These are phyloP conservation scores for Bacterosira constricta DNA, from an alignment of 108 stramenopile species.

Conservation along the genomic window DNA sequence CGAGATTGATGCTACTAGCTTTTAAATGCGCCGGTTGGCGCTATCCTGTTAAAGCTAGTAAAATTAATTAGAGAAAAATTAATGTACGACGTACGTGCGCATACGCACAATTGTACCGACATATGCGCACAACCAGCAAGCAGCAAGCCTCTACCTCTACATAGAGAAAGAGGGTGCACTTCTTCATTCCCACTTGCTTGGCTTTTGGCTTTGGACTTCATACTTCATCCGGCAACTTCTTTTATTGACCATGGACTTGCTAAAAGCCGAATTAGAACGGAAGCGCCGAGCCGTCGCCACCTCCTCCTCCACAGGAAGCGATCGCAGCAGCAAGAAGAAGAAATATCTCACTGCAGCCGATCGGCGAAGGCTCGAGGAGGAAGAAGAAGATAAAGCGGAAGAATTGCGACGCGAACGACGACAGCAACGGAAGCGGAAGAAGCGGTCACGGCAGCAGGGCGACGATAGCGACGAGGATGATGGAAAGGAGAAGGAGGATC, in stretches of 20 bases:
- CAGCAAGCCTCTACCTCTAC: no score
- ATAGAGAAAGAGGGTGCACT: no score
- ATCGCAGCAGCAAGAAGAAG: slow-evolving; percentile 8
- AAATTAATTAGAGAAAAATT: no score
- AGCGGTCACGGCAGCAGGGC: slow-evolving; percentile 1
- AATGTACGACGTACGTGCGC: no score
- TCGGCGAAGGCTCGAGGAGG: slow-evolving; percentile 57
- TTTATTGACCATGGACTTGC: slow-evolving; percentile 27
- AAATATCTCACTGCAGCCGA: slow-evolving; percentile 59
- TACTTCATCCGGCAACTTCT: no score
- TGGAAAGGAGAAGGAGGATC: slow-evolving; percentile 15
- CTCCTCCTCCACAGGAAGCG: neutral
- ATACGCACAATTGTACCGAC: no score
- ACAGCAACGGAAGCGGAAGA: slow-evolving; percentile 13
- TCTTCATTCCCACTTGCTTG: no score
- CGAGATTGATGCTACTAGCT: no score
- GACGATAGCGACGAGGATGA: slow-evolving; percentile 5
- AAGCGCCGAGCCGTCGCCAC: slow-evolving; percentile 8
- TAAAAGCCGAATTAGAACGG: slow-evolving; percentile 34
- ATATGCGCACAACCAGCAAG: no score
- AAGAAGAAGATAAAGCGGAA: slow-evolving; percentile 39
- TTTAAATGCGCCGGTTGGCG: no score
- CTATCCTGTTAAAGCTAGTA: no score
- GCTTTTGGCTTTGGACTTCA: no score
- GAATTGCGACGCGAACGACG: slow-evolving; percentile 15